These are phyloP conservation scores for Silene uniflora DNA, from an alignment of 148 eudicot species.

Conservation along the genomic window DNA sequence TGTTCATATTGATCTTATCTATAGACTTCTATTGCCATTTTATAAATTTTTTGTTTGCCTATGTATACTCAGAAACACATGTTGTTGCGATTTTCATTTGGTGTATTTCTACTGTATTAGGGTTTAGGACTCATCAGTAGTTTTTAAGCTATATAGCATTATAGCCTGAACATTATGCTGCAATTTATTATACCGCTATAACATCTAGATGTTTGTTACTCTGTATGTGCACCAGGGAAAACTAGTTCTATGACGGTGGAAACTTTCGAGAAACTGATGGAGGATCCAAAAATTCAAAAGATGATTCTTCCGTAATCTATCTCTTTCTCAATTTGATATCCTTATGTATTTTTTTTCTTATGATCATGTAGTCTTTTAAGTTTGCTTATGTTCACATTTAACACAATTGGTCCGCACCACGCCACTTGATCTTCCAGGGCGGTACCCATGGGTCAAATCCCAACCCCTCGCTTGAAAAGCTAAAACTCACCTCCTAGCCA, in stretches of 20 bases:
- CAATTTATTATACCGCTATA: background rate
- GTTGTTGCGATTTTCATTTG: background rate
- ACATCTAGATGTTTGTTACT: constrained; percentile 13
- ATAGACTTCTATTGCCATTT: background rate
- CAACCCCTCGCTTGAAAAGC: no score
- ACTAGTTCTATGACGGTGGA: constrained; percentile 53
- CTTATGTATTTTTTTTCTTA: constrained; percentile 2
- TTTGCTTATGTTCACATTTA: no score
- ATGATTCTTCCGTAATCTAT: constrained; percentile 84
- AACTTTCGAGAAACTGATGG: constrained; percentile 97
- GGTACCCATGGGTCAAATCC: no score
- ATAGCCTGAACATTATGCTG: background rate
- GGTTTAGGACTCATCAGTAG: background rate
- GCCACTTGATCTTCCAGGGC: no score
- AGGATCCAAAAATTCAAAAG: constrained; percentile 88
- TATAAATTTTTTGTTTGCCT: no score
- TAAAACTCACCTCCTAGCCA: no score
- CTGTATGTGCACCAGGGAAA: constrained; percentile 37
- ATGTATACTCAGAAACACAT: background rate
- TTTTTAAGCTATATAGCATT: background rate
- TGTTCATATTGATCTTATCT: background rate
- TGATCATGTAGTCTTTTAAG: background rate
- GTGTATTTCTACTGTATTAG: background rate
- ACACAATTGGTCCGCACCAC: no score
- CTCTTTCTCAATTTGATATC: constrained; percentile 9